phyloP scores from a whole-genome alignment of 306 rosid genomes.

The Medicago lupulina region DNA sequence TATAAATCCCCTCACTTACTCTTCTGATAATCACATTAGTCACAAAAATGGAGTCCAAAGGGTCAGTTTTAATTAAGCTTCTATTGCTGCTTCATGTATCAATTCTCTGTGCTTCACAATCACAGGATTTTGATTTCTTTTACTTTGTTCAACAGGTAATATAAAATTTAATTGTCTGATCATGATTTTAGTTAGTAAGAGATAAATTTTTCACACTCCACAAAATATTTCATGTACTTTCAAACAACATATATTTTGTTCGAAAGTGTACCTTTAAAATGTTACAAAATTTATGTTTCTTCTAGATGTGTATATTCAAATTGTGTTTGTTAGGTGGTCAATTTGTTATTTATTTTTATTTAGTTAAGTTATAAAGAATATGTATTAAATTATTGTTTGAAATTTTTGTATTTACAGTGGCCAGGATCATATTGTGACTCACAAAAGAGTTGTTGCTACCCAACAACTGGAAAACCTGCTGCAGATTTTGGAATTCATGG shows the following conservation, averaged over 20 bases:
- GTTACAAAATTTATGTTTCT: not conserved
- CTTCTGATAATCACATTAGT: not conserved
- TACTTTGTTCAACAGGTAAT: constrained; percentile 85
- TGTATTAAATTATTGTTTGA: not conserved
- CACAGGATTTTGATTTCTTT: constrained; percentile 78
- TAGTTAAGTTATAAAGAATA: too few species aligned
- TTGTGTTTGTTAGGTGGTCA: too few species aligned
- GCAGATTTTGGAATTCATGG: constrained; percentile 87
- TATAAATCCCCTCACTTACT: not conserved
- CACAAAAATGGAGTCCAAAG: constrained; percentile 44
- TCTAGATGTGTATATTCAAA: too few species aligned
- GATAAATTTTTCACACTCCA: too few species aligned
- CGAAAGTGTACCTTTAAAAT: too few species aligned
- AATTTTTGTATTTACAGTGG: constrained; percentile 61
- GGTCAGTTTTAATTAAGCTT: constrained; percentile 48
- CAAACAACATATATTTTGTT: not conserved
- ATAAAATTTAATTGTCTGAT: not conserved
- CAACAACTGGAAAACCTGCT: constrained; percentile 70
- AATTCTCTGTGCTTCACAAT: constrained; percentile 51
- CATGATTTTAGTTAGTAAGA: not conserved
- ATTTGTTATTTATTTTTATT: too few species aligned
- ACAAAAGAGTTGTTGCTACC: constrained; percentile 74
- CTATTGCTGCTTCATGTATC: constrained; percentile 52
- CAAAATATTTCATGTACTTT: too few species aligned
- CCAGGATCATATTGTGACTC: constrained; percentile 90